Base-by-base conservation (phyloP, 371 early-diverging fungal species). In the Mortierella sp. region DNA sequence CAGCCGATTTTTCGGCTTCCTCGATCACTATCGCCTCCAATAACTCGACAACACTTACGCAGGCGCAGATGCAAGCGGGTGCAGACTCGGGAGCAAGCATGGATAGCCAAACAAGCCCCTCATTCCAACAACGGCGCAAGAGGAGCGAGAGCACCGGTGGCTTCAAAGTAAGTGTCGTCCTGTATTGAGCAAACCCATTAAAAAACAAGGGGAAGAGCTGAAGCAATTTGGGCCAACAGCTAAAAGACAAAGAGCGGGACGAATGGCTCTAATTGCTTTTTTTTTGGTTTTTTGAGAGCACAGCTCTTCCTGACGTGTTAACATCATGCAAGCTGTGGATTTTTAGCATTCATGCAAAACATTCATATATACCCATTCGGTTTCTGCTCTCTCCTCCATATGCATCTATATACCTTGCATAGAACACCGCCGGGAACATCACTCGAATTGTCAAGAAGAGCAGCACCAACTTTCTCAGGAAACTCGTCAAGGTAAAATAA, bases 81-180 rank as follows among this genome's bases (percentile, higher is more conserved):
- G 83, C 70, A 48, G 72, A 50, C 69, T 83, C 83, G 40, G 72
- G 28, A 1, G 77, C 74, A 13, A 83, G 83, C 44, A 37, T 76
- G 54, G 77, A 79, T 0, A 77, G 80, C n/a, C 61, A 9, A 5
- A 61, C 78, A n/a, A 73, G 69, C 19, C 59, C 83, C 13, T 80
- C 84, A 26, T 84, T 84, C 69, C 75, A 80, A 13, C 77, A 80
- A 21, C 77, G 78, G 16, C 71, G 84, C 44, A 84, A 84, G 72
- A 71, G 84, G 44, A 84, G 84, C 44, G 84, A 84, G 80, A 84
- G 84, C 78, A 80, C 69, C 16, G 84, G 84, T 16, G 80, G 80
- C 24, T 44, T 77, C 61, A 84, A 84, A 80, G 83, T 83, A 83
- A 79, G 46, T 69, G 40, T 40, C 26, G 61, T 6, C 13, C n/a